Conservation (phyloP, 768 basidiomycete genomes). For the Boletus tomentosulus region DNA sequence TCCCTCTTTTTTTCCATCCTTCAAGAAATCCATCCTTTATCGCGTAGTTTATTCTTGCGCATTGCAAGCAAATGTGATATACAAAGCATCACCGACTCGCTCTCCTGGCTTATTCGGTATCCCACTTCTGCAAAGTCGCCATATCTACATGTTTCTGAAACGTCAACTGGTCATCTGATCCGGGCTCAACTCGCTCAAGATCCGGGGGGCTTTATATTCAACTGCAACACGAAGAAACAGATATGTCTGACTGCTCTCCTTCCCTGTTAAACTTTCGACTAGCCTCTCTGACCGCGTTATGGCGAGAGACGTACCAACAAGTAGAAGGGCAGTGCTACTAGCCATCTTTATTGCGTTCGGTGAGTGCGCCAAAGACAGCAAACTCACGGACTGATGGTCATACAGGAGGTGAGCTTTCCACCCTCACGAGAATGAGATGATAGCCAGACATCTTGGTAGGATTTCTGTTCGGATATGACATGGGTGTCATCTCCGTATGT, state of each 20-base stretch:
- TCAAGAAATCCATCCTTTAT: background rate
- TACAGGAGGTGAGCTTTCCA: constrained; percentile 18
- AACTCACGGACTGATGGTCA: background rate
- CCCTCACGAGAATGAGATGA: background rate
- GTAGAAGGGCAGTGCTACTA: constrained; percentile 56
- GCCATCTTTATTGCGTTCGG: constrained; percentile 74
- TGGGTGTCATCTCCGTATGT: constrained; percentile 69
- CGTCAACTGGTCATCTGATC: no score
- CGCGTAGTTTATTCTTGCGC: background rate
- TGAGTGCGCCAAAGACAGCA: constrained; percentile 27
- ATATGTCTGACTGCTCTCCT: background rate
- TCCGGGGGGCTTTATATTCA: background rate
- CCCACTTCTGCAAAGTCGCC: background rate
- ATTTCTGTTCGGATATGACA: constrained; percentile 72
- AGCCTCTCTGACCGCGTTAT: constrained; percentile 6
- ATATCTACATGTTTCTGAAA: background rate
- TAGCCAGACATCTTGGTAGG: constrained; percentile 26
- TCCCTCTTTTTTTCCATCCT: background rate
- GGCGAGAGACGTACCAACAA: constrained; percentile 51
- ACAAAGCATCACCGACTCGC: background rate
- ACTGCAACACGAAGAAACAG: background rate
- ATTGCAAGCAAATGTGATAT: background rate
- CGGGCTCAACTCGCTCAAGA: no score
- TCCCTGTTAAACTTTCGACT: background rate
- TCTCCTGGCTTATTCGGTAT: no score